Conservation (phyloP, 1,284 basidiomycete genomes). For the Malassezia furfur region DNA sequence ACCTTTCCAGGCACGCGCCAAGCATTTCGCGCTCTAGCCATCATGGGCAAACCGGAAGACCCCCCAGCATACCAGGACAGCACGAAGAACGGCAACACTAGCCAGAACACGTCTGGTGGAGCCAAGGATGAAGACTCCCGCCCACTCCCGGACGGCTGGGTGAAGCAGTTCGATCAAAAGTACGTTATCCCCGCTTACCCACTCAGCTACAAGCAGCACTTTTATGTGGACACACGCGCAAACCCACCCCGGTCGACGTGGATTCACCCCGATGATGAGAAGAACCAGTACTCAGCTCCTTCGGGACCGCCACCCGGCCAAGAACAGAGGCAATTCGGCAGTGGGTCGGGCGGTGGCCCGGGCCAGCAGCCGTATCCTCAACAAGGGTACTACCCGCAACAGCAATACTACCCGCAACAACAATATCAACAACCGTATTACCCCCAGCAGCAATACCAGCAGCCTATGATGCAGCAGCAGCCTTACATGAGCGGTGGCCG, state of each 20-base stretch:
- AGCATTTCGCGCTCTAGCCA: neutral
- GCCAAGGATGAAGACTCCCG: slow-evolving; percentile 19
- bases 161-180: slow-evolving; percentile 42
- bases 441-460: slow-evolving; percentile 15
- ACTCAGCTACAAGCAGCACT: slow-evolving; percentile 36
- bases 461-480: slow-evolving; percentile 23
- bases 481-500: slow-evolving; percentile 21
- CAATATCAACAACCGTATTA: neutral
- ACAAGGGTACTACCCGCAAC: neutral
- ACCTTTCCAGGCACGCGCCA: no score
- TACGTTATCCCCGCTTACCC: slow-evolving; percentile 8
- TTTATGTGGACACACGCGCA: slow-evolving; percentile 42
- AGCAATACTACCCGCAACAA: neutral
- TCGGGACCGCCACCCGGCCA: slow-evolving; percentile 23
- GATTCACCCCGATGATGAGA: slow-evolving; percentile 38
- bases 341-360: neutral
- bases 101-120: no score
- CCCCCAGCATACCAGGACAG: slow-evolving; percentile 11
- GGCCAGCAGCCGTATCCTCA: neutral
- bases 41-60: slow-evolving; percentile 5
- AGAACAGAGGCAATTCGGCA: neutral
- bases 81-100: neutral
- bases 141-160: slow-evolving; percentile 36
- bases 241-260: slow-evolving; percentile 42
- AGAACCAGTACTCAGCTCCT: slow-evolving; percentile 25